Base-by-base conservation (phyloP, 352 stramenopile genomes). In the Peronospora tabacina region DNA sequence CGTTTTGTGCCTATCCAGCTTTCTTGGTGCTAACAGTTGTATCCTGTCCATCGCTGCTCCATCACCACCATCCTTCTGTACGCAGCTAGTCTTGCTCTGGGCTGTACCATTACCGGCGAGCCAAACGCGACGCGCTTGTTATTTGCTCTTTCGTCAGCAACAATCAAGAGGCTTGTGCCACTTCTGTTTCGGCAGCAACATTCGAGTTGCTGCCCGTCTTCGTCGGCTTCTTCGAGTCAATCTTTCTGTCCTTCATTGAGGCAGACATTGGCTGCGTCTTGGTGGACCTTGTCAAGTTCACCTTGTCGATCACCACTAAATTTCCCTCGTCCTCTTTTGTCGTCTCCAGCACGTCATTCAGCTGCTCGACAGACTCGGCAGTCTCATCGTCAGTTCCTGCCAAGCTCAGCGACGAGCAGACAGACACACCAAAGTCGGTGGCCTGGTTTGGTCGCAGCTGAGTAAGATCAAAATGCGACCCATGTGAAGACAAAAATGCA, bases 401-500 rank as follows among this genome's bases (percentile, higher is more conserved):
- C 5, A 63, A 84, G 50, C 76, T 87, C 28, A 87, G 45, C 38
- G 70, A 87, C 37, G 76, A 87, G 32, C 72, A 72, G 5, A 46
- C 63, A 22, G 71, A 84, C 17, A 74, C 56, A 12, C 66, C 63
- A 49, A 89, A 89, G 64, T 89, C 78, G 0, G 70, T 82, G 9
- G 75, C 78, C 28, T 76, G 70, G 19, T 87, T 63, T 1, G 78
- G 78, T 15, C 78, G 78, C 56, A 89, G 39, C 44, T 87, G 44
- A 36, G 67, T 82, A n/a, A 87, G 72, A 53, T 89, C 78, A 30
- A 89, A 89, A 47, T 86, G 67, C 34, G 75, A 86, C 7, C 76
- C 71, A 7, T 65, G 63, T 15, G 62, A 70, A 28, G 67, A 56
- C 16, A 84, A 46, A 32, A 76, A 78, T 33, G 61, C 66, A 49